Evolutionary conservation across 1,139 yeast genomes (phyloP).

Genomic region (Pneumocystis canis): DNA sequence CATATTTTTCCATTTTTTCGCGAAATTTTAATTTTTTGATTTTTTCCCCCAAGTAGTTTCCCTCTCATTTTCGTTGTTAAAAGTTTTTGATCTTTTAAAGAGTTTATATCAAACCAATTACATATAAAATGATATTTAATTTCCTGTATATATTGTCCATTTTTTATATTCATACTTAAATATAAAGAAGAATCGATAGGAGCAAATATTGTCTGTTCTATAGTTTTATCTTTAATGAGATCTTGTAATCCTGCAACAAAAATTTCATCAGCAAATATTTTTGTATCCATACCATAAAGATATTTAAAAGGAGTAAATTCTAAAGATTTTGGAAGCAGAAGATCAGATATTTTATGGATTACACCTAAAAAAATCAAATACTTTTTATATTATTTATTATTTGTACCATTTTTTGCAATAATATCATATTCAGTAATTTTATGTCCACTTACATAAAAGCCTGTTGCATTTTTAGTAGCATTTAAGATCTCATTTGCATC

Average conservation of each 20-base stretch:
- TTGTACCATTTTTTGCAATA: not conserved
- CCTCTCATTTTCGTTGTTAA: not conserved
- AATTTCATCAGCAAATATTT: not conserved
- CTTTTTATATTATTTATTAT: not conserved
- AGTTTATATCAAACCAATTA: not conserved
- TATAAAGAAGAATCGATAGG: not conserved
- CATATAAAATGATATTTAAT: not conserved
- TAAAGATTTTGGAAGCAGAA: not conserved
- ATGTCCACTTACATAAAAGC: not conserved
- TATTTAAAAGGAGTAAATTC: constrained; percentile 1
- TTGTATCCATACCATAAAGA: not conserved
- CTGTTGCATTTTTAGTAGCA: not conserved
- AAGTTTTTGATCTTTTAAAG: not conserved
- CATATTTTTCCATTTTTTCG: not conserved
- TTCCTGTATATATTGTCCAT: not conserved
- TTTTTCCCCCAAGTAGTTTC: not conserved
- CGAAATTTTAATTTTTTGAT: not conserved
- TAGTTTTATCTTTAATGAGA: not conserved
- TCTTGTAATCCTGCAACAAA: not conserved
- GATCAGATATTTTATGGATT: not conserved
- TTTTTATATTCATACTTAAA: not conserved
- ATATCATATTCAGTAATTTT: not conserved
- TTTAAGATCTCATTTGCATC: not conserved
- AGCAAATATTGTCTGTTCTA: not conserved
- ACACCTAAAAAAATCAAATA: not conserved